Conservation (phyloP, 495 filamentous ascomycete species). For the Poronia punctata region DNA sequence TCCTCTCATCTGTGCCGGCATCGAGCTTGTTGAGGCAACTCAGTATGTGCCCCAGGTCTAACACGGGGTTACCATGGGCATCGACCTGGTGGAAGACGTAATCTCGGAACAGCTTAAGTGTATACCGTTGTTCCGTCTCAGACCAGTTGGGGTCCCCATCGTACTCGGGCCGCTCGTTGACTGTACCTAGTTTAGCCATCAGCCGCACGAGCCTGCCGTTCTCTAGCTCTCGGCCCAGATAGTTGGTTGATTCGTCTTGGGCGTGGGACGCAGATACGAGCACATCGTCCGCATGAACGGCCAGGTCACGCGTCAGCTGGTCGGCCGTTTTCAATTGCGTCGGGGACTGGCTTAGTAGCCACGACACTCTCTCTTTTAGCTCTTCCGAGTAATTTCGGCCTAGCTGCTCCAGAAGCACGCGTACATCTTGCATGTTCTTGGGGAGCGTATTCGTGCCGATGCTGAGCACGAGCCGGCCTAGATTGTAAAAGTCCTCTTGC, state of each 20-base stretch:
- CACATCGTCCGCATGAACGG: constrained; percentile 64
- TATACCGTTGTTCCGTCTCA: constrained; percentile 84
- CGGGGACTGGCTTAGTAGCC: constrained; percentile 58
- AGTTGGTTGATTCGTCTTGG: constrained; percentile 47
- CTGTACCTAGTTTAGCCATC: constrained; percentile 71
- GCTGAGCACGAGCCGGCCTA: constrained; percentile 75
- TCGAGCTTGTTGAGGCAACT: constrained; percentile 84
- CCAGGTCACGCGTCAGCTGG: constrained; percentile 67
- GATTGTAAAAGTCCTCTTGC: constrained; percentile 76
- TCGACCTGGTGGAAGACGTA: constrained; percentile 97
- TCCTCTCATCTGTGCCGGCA: constrained; percentile 78
- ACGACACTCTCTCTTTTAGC: constrained; percentile 66
- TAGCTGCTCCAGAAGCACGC: constrained; percentile 63
- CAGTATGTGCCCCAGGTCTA: constrained; percentile 80
- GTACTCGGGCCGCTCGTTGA: constrained; percentile 85
- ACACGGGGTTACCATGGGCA: constrained; percentile 65
- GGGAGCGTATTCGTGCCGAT: constrained; percentile 60
- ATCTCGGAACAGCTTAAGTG: constrained; percentile 88
- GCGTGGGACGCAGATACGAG: constrained; percentile 53
- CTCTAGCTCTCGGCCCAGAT: constrained; percentile 75
- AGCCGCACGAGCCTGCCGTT: constrained; percentile 82
- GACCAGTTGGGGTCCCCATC: constrained; percentile 71
- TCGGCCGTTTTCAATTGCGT: constrained; percentile 61
- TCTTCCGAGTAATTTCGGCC: constrained; percentile 62
- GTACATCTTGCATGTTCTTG: constrained; percentile 47